Base-by-base conservation (phyloP, 495 filamentous ascomycete genomes). In the Hyphodiscus hymeniophilus region DNA sequence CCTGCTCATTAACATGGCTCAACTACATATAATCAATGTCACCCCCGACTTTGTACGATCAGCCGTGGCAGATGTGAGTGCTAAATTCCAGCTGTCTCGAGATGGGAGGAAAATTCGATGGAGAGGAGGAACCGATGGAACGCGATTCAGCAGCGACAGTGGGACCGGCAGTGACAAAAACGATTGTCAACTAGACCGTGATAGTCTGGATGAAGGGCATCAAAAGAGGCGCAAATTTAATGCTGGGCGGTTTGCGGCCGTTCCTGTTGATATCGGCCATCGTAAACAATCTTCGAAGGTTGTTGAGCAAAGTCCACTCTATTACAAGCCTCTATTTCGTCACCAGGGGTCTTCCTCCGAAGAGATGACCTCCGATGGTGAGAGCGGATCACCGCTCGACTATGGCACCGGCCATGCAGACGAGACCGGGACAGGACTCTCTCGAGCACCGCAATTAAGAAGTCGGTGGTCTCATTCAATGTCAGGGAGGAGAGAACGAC, bases 61-160 rank as follows among this genome's bases (percentile, higher is more conserved):
- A 33, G 83, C 86, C 12, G 69, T 91, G 11, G 59, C 63, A 10
- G 76, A 81, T 38, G 73, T 73, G 55, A 88, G 85, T 60, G 61
- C 68, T 20, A 83, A 79, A 55, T 76, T 91, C 41, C 81, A 89
- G 59, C 57, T 91, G 3, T 87, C 84, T 6, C 58, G 64, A 10
- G 87, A 90, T 61, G 85, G 87, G 13, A 73, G 74, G 30, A 83
- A 85, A 63, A 70, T 90, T 13, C 73, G 82, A 42, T 89, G 86
- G 87, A 77, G 70, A 53, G 83, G 81, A 20, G 77, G 79, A n/a
- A 62, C 59, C 8, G 72, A 81, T 34, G 70, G 74, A 7, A 84
- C 80, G 2, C 69, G 61, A 34, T 69, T 77, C 34, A 81, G 70
- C 55, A 79, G 75, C 52, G 78, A 79, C 43, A 74, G 68, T 46